phyloP scores from a whole-genome alignment of 192 early-diverging fungal genomes.

The Backusella parvicylindrica region DNA sequence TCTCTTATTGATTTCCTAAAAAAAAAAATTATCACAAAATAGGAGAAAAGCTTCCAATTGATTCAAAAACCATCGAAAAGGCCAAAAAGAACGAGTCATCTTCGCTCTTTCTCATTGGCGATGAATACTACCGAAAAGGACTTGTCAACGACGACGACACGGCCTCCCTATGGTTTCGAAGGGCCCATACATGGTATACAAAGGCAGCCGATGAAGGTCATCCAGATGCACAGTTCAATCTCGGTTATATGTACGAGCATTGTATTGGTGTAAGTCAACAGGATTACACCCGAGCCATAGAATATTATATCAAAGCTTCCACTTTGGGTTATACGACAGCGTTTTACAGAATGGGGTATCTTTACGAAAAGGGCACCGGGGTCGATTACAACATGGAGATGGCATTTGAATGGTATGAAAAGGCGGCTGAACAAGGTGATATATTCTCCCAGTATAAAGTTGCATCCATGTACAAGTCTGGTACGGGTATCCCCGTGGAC shows the following conservation, averaged over 20 bases:
- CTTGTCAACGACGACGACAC: background rate
- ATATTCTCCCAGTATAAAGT: background rate
- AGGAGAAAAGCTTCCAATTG: background rate
- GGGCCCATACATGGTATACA: background rate
- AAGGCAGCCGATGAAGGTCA: background rate
- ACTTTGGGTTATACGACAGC: background rate
- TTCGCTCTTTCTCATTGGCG: background rate
- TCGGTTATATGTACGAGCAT: background rate
- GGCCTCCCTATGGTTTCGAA: background rate
- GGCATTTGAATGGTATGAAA: background rate
- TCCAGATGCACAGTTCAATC: background rate
- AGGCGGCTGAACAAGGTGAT: background rate
- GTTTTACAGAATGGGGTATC: background rate
- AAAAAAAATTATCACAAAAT: background rate
- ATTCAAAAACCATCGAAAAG: background rate
- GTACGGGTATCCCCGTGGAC: background rate
- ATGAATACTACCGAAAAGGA: background rate
- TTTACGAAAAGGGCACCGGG: background rate
- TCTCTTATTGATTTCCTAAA: background rate
- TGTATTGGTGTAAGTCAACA: background rate
- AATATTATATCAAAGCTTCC: background rate
- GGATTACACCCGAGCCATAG: background rate
- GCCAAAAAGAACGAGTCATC: background rate
- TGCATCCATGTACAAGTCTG: background rate
- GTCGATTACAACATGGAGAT: background rate